Evolutionary conservation across 768 basidiomycete genomes (phyloP), one percentile per base, ranked within the genome.

Genomic region (Tremella mesenterica): DNA sequence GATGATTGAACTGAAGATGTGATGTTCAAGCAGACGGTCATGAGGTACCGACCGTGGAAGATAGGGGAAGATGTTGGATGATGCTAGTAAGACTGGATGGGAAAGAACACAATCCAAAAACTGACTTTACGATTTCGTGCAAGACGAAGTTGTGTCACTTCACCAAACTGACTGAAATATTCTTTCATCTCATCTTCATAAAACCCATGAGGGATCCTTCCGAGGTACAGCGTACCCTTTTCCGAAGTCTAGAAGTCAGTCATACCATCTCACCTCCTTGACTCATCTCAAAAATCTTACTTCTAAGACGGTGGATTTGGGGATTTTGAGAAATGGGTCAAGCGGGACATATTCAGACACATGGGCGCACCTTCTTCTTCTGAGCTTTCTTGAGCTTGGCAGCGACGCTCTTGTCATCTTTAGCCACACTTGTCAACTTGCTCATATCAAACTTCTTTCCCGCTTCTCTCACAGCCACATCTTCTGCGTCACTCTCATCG

Each of bases 131-230:
- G 91, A 72, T 92, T 99, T 56, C 95, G 82, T 3, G 92, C 93
- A 14, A 99, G 75, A 6, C 95, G 82, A 25, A 96, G 69, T 44
- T 93, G 83, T 16, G 87, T 85, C 23, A 99, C 83, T 38, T 83
- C 80, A 4, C 95, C 95, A 60, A 97, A 99, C 70, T 99, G 95
- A 25, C 85, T 80, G 69, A 99, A 95, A 75, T 97, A 97, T 1
- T 81, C 83, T 58, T 81, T 82, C 73, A 97, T 82, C 73, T 96
- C 85, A 50, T 88, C 88, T 74, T 99, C 95, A 74, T 89, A 93
- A 75, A 99, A 97, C 20, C 95, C 95, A 63, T 96, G 91, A 1
- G 95, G 95, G 50, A 99, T 80, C 54, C 91, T 84, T 14, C 91
- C 85, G 50, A 99, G 78, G 77, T 82, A 91, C 20, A 99, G 69